Base-by-base conservation (phyloP, 495 filamentous ascomycete species). In the Aspergillus carlsbadensis region DNA sequence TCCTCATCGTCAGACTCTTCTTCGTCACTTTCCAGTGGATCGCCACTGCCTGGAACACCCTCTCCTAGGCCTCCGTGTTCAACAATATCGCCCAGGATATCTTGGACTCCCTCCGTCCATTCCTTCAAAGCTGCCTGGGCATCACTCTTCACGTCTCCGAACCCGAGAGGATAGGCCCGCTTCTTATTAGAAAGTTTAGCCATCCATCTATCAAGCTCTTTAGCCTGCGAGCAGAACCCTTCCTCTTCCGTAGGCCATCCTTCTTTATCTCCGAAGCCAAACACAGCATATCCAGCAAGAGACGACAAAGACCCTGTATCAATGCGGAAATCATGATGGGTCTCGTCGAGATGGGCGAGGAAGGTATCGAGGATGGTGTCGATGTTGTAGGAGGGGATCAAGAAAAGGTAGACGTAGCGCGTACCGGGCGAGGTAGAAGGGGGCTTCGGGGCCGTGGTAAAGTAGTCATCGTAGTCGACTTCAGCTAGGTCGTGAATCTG, bases 321-420 rank as follows among this genome's bases (percentile, higher is more conserved):
- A 56, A 98, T 94, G 17, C 93, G 85, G 73, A 97, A 97, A 69
- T 98, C 93, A 71, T 97, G 80, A 64, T 97, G 92, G 0, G 91
- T 98, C 63, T 98, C 93, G 62, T 86, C 77, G 11, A 98, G 70
- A 69, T 97, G 90, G 46, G 85, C 81, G 13, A 97, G 71, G 66
- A 97, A 90, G 15, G 79, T 88, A 66, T 89, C 85, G 58, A 94
- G 82, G 14, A 93, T 83, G 24, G 88, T 92, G 63, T 96, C 92
- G 57, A 96, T 96, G 65, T 97, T 92, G 71, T 96, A 98, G 33
- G 85, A 88, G 2, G 93, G 94, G 11, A 96, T 64, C 44, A 97
- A 67, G 22, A 97, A 67, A 31, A 96, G 78, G 66, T 97, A 98
- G 50, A 97, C 84, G 63, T 87, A 84, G 63, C 85, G 80, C 3